Evolutionary conservation across 768 basidiomycete species (phyloP), one percentile per base, ranked within the genome.

Genomic region (Mycena latifolia): DNA sequence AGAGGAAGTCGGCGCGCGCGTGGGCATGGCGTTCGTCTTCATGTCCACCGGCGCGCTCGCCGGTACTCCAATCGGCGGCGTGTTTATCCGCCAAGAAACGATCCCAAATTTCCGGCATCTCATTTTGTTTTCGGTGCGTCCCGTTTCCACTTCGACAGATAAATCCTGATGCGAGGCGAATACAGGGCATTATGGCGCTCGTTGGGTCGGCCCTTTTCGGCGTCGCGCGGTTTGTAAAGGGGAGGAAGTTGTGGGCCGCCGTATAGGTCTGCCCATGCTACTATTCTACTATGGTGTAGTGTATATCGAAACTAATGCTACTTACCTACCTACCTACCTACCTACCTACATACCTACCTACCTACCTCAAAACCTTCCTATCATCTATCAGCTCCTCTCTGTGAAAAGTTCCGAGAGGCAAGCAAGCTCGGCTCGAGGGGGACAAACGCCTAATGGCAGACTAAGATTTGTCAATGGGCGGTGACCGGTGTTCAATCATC

Each of bases 1-100:
- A 20, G 66, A 71, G 14, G 71, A 74, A 48, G 68, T 76, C 33
- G 75, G 75, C 17, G 74, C 72, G 12, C 71, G 74, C 12, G 66
- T 74, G 20, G 75, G 75, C 20, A 72, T 74, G 64, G 25, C 63
- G 15, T 75, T 71, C 59, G 65, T 63, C 17, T 71, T 70, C 39
- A 73, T 76, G 71, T 67, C 72, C 8, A 69, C 71, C 20, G 71
- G 66, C n/a, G 72, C 74, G 9, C 61, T 76, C 37, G 71, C 72
- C 22, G 75, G 75, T 12, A 71, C 73, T 29, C 75, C 73, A 0
- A 63, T 74, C 28, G 73, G 68, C 11, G 72, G 72, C 8, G 46
- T 72, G 5, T 76, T 74, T 62, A 71, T 76, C 41, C 63, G 57
- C 56, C 37, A 41, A 0, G 25, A 56, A 31, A 71, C 66, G 2